Conservation (phyloP, 768 basidiomycete genomes). For the Tricholoma flavovirens region DNA sequence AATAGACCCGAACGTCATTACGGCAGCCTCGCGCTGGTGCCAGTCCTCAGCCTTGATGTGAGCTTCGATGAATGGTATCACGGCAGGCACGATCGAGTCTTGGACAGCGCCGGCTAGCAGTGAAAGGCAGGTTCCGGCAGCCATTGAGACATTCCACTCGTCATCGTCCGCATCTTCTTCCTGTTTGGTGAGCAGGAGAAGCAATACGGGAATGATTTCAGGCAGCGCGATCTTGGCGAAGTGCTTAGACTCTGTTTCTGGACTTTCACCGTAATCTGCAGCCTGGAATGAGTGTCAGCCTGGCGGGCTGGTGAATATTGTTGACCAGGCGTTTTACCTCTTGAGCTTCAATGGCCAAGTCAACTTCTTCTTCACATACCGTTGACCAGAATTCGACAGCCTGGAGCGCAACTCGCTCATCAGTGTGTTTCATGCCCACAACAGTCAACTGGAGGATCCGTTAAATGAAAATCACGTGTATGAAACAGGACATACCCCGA, state of each 20-base stretch:
- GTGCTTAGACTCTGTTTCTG: conserved; percentile 79
- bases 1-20: conserved; percentile 98
- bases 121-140: conserved; percentile 85
- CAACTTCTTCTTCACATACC: conserved; percentile 96
- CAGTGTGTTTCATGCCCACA: conserved; percentile 92
- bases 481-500: conserved; percentile 63
- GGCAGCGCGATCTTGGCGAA: conserved; percentile 94
- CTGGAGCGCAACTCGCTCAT: conserved; percentile 90
- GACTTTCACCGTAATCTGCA: conserved; percentile 80
- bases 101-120: conserved; percentile 88
- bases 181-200: conserved; percentile 84
- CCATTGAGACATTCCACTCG: conserved; percentile 99
- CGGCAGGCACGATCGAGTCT: conserved; percentile 84
- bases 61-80: conserved; percentile 97
- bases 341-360: conserved; percentile 84
- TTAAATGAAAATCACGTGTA: conserved; percentile 13
- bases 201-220: conserved; percentile 90
- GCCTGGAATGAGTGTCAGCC: conserved; percentile 45
- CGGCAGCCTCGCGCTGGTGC: conserved; percentile 93
- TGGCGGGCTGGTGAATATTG: neutral
- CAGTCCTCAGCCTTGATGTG: conserved; percentile 91
- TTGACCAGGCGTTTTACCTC: conserved; percentile 49
- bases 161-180: conserved; percentile 98
- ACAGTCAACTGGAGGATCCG: conserved; percentile 69
- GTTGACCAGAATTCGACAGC: conserved; percentile 99